A percentile compares a stretch with the other conserved stretches of the same genome.
phyloP scores from a whole-genome alignment of 352 stramenopile species.

The Pythium graminicola region DNA sequence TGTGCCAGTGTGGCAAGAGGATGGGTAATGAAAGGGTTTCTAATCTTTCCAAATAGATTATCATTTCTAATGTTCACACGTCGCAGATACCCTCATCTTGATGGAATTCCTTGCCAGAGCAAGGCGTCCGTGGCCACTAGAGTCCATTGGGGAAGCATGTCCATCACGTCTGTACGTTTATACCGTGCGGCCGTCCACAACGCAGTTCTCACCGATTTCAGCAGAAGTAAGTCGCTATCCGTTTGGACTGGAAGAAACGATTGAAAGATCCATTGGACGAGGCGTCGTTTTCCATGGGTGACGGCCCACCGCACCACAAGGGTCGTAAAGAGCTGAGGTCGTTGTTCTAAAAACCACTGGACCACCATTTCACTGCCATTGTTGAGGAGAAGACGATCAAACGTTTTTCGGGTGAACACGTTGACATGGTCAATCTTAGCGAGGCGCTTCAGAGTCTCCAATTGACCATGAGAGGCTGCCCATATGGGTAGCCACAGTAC shows the following conservation, averaged over 20 bases:
- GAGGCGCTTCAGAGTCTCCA: background rate
- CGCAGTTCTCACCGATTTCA: background rate
- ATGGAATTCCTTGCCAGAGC: too few species aligned
- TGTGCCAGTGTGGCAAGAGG: too few species aligned
- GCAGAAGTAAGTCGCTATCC: background rate
- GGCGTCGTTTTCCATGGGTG: background rate
- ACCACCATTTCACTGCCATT: background rate
- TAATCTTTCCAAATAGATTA: too few species aligned
- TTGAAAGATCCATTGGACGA: background rate
- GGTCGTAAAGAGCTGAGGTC: background rate
- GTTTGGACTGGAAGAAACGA: background rate
- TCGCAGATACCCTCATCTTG: too few species aligned
- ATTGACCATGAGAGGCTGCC: background rate
- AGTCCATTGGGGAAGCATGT: background rate
- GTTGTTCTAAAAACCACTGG: background rate
- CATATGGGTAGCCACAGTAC: background rate
- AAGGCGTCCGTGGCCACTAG: background rate
- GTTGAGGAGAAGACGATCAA: background rate
- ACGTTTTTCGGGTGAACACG: background rate
- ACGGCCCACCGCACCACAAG: background rate
- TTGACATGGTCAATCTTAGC: background rate
- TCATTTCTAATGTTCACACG: too few species aligned
- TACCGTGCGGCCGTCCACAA: background rate
- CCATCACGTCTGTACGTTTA: background rate
- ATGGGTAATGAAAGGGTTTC: too few species aligned